Evolutionary conservation across 2,329 filamentous ascomycete genomes (phyloP).

Genomic region (Pezicula carpinea): DNA sequence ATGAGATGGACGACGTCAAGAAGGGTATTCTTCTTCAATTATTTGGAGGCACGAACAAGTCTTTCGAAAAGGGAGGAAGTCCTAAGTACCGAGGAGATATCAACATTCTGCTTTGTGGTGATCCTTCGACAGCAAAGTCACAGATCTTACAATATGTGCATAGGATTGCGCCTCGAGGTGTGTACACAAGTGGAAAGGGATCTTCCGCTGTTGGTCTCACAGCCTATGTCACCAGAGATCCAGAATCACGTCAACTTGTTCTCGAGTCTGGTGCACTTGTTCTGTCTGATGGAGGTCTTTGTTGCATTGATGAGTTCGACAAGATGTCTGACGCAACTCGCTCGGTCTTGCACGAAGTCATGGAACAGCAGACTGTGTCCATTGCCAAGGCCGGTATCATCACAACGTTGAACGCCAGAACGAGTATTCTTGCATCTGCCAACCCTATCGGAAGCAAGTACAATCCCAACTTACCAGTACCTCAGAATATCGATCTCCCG

Average conservation of each 20-base stretch:
- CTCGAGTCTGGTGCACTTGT: conserved; percentile 72
- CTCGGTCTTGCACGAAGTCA: conserved; percentile 73
- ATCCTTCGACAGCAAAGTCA: conserved; percentile 94
- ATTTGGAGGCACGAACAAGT: conserved; percentile 97
- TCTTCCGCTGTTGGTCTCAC: conserved; percentile 73
- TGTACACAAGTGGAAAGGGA: conserved; percentile 73
- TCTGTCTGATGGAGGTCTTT: conserved; percentile 69
- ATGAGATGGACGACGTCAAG: conserved; percentile 98
- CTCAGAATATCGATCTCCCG: conserved; percentile 95
- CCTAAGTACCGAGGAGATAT: conserved; percentile 96
- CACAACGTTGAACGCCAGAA: conserved; percentile 88
- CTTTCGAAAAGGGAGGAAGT: conserved; percentile 92
- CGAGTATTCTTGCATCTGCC: conserved; percentile 91
- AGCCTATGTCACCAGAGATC: conserved; percentile 72
- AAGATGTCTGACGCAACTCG: conserved; percentile 74
- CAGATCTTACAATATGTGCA: conserved; percentile 93
- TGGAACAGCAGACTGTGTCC: conserved; percentile 77
- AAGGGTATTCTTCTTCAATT: conserved; percentile 96
- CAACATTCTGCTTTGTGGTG: conserved; percentile 93
- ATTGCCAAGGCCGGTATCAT: conserved; percentile 77
- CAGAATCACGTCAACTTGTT: conserved; percentile 68
- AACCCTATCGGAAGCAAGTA: conserved; percentile 98
- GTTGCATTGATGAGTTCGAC: conserved; percentile 77
- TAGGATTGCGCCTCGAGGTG: conserved; percentile 88
- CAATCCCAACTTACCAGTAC: conserved; percentile 91